Conservation (phyloP, 257 asterid species). For the Solanum bulbocastanum region DNA sequence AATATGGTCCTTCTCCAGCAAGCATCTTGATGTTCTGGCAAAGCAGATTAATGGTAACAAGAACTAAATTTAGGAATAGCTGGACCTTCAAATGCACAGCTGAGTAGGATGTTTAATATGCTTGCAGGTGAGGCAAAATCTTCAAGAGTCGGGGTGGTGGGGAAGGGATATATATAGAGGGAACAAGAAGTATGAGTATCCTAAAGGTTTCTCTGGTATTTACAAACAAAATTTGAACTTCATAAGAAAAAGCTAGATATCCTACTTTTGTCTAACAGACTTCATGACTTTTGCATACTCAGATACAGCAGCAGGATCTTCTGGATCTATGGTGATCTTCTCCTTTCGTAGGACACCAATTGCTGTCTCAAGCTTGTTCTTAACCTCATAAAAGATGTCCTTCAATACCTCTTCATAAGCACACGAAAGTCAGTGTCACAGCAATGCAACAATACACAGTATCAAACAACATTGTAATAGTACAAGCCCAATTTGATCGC, state of each 20-base stretch:
- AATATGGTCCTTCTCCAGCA: not conserved
- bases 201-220: not conserved
- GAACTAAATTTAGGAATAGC: not conserved
- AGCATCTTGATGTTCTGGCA: not conserved
- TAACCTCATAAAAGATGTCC: conserved; percentile 82
- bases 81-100: not conserved
- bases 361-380: conserved; percentile 89
- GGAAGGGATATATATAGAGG: not conserved
- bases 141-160: not conserved
- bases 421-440: conserved; percentile 21
- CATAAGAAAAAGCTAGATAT: not conserved
- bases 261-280: conserved; percentile 81
- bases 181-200: not conserved
- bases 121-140: not conserved
- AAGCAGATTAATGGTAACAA: not conserved
- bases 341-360: conserved; percentile 63
- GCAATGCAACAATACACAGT: not conserved
- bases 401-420: conserved; percentile 74
- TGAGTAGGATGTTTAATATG: not conserved
- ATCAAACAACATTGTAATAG: not conserved
- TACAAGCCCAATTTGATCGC: not conserved
- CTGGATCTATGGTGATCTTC: conserved; percentile 88
- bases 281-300: conserved; percentile 84
- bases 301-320: conserved; percentile 81
- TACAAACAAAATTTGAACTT: not conserved